A percentile compares a stretch with the other conserved stretches of the same genome.
phyloP scores from a whole-genome alignment of 1,284 basidiomycete genomes.

The Ustilago hordei region DNA sequence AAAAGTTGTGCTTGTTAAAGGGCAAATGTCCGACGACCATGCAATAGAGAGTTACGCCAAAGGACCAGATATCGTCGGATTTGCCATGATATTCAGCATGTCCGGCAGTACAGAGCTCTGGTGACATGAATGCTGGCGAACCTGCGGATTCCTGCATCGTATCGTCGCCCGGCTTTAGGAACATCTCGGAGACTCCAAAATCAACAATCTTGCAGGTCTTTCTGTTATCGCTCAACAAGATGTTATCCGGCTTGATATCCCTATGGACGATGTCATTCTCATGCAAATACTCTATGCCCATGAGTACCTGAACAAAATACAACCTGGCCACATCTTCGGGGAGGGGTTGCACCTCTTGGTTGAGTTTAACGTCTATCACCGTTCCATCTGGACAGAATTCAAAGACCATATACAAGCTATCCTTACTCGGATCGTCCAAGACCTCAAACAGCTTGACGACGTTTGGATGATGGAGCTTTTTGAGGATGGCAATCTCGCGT shows the following conservation, averaged over 20 bases:
- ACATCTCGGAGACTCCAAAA: conserved; percentile 75
- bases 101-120: conserved; percentile 70
- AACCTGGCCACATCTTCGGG: conserved; percentile 69
- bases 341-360: conserved; percentile 59
- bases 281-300: conserved; percentile 74
- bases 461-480: conserved; percentile 69
- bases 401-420: conserved; percentile 73
- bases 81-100: conserved; percentile 71
- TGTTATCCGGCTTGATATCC: conserved; percentile 74
- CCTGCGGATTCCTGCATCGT: conserved; percentile 71
- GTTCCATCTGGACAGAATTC: conserved; percentile 71
- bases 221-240: conserved; percentile 72
- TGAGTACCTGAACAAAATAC: conserved; percentile 74
- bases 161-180: conserved; percentile 71
- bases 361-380: conserved; percentile 71
- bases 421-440: conserved; percentile 73
- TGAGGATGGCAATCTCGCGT: conserved; percentile 65
- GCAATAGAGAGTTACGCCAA: conserved; percentile 74
- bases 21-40: conserved; percentile 73
- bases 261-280: conserved; percentile 73
- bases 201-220: conserved; percentile 74
- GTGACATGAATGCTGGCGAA: conserved; percentile 75
- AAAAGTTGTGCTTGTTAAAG: conserved; percentile 72
- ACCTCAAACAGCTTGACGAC: conserved; percentile 74
- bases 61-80: conserved; percentile 74